Evolutionary conservation across 768 basidiomycete species (phyloP), one percentile per base, ranked within the genome.

Genomic region (Rhodotorula toruloides): DNA sequence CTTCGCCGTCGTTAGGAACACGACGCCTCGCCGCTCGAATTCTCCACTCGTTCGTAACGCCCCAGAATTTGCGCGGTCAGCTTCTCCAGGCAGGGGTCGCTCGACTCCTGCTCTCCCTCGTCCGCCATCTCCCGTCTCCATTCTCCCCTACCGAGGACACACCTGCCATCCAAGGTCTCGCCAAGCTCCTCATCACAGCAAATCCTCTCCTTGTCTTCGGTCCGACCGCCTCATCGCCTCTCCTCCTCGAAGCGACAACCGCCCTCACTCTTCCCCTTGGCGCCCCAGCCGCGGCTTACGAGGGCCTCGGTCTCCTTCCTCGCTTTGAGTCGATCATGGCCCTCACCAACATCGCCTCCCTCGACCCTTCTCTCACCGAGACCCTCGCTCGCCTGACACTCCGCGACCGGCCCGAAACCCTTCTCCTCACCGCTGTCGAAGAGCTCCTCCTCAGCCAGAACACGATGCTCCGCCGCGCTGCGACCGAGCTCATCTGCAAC

Each of bases 301-400:
- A 34, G 5, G 82, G 84, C 0, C 83, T 90, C 14, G 86, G 79
- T 52, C 82, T 88, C 40, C 80, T 98, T 11, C 91, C 96, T 74
- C 83, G 83, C 46, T 99, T 99, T 74, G 96, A 99, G 77, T 85
- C 86, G 7, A 81, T 93, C 72, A 97, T 98, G 94, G 93, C 91
- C 2, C 81, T 99, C 58, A 99, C 96, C 13, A 99, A 99, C 76
- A 79, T 98, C 48, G 86, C 94, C 1, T 92, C 91, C 25, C 82
- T 89, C 57, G 84, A 83, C 54, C 79, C 85, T 0, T 83, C 84
- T 37, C 77, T 86, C 14, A 85, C 89, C 5, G 80, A 83, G 27
- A 84, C 87, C 52, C 83, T 96, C 54, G 86, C 85, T 3, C 50
- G 80, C 82, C 0, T 82, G 85, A 14, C 31, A 46, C 25, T 65